Conservation (phyloP, 1,139 yeast species). For the Lodderomyces pseudojiufengensis region DNA sequence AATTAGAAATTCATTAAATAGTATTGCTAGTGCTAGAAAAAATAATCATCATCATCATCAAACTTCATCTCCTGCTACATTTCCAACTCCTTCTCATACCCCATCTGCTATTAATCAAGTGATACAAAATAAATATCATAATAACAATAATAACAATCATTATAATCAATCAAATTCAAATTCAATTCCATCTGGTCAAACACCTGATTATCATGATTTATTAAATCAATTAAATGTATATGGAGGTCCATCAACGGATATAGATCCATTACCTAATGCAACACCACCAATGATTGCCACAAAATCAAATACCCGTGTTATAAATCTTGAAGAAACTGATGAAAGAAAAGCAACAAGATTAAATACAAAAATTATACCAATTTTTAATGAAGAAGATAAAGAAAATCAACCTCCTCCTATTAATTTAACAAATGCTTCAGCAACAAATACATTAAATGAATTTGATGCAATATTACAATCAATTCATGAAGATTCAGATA, state of each 20-base stretch:
- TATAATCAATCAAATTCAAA: constrained; percentile 3
- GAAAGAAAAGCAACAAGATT: constrained; percentile 45
- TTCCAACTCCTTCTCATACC: constrained; percentile 43
- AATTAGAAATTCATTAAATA: constrained; percentile 1
- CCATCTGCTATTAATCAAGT: constrained; percentile 45
- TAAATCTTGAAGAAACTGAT: constrained; percentile 24
- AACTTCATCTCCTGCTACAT: constrained; percentile 20
- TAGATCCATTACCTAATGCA: constrained; percentile 45
- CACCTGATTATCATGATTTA: constrained; percentile 43
- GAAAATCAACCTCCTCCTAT: constrained; percentile 40
- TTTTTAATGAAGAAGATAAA: constrained; percentile 33
- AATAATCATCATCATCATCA: too few species aligned
- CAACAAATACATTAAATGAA: constrained; percentile 14
- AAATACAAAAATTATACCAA: constrained; percentile 43
- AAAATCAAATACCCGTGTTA: constrained; percentile 44
- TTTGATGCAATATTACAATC: constrained; percentile 38
- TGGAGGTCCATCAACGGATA: constrained; percentile 55
- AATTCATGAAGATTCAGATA: constrained; percentile 20
- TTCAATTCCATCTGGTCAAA: constrained; percentile 13
- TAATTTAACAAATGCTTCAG: constrained; percentile 13
- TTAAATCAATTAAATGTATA: constrained; percentile 46
- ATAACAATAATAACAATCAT: constrained; percentile 12
- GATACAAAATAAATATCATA: constrained; percentile 24
- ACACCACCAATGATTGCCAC: constrained; percentile 52
- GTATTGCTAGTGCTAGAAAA: constrained; percentile 6